These are phyloP conservation scores for Platanus orientalis DNA, from an alignment of 164 flowering plant genomes.

Conservation along the genomic window DNA sequence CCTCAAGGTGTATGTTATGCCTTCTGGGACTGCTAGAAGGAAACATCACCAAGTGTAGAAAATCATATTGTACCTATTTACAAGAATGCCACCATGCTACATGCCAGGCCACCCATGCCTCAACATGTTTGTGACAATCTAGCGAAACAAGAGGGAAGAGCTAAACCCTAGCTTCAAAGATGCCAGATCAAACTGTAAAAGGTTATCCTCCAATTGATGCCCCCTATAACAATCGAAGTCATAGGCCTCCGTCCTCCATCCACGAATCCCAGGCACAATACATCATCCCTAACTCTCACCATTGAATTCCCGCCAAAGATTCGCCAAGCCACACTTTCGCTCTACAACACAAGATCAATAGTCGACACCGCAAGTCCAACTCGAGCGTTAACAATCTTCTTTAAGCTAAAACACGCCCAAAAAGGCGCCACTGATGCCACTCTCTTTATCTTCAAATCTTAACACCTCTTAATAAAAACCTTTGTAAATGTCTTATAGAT, in stretches of 20 bases:
- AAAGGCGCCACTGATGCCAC: constrained; percentile 31
- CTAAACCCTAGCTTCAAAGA: constrained; percentile 41
- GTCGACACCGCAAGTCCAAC: constrained; percentile 18
- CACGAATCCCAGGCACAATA: constrained; percentile 50
- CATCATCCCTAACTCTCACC: constrained; percentile 35
- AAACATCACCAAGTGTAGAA: no score
- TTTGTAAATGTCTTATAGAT: constrained; percentile 9
- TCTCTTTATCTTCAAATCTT: constrained; percentile 15
- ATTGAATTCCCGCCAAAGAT: constrained; percentile 52
- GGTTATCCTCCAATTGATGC: no score
- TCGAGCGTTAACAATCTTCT: constrained; percentile 5
- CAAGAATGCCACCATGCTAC: no score
- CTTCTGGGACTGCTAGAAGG: no score
- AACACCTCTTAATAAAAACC: background rate
- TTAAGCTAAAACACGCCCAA: constrained; percentile 15
- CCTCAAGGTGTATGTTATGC: no score
- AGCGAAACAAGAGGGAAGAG: constrained; percentile 27
- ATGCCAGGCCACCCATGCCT: no score
- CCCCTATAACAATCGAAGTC: constrained; percentile 45
- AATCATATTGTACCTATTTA: no score
- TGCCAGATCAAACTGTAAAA: constrained; percentile 56
- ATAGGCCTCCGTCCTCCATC: constrained; percentile 37
- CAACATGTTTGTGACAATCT: no score
- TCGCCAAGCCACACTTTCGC: constrained; percentile 35
- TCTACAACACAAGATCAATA: constrained; percentile 41